A percentile compares a stretch with the other conserved stretches of the same genome.
Evolutionary conservation across 2,329 filamentous ascomycete species (phyloP).

Genomic region (Hymenoscyphus salicellus): DNA sequence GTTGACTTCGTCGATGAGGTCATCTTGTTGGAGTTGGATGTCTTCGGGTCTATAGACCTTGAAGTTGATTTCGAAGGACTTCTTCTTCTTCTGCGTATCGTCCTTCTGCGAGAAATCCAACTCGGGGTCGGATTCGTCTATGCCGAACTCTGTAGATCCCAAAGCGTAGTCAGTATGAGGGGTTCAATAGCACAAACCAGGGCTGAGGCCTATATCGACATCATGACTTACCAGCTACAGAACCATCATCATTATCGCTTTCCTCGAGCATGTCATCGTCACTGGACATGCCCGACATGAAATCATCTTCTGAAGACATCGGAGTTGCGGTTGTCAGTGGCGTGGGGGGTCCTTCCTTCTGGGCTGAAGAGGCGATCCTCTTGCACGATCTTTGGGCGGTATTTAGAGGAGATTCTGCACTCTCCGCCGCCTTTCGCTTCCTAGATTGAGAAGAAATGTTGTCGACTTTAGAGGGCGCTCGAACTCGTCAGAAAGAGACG

Average conservation of each 20-base stretch:
- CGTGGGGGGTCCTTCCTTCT: slow-evolving; percentile 49
- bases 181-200: background rate
- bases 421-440: slow-evolving; percentile 53
- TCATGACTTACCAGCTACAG: slow-evolving; percentile 34
- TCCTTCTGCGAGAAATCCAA: slow-evolving; percentile 56
- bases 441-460: slow-evolving; percentile 52
- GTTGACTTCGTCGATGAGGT: slow-evolving; percentile 84
- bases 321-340: slow-evolving; percentile 54
- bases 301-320: slow-evolving; percentile 97
- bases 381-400: slow-evolving; percentile 34
- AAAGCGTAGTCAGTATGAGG: slow-evolving; percentile 10
- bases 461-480: slow-evolving; percentile 33
- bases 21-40: slow-evolving; percentile 80
- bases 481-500: slow-evolving; percentile 30
- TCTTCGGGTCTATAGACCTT: slow-evolving; percentile 76
- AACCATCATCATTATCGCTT: slow-evolving; percentile 72
- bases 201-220: background rate
- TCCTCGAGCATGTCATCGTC: slow-evolving; percentile 71
- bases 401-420: slow-evolving; percentile 36
- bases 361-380: slow-evolving; percentile 39
- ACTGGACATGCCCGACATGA: slow-evolving; percentile 80
- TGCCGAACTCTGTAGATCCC: slow-evolving; percentile 35
- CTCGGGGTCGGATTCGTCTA: slow-evolving; percentile 49
- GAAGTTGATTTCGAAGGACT: slow-evolving; percentile 80
- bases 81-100: slow-evolving; percentile 67